These are phyloP conservation scores for Pleurotus tuber-regium DNA, from an alignment of 768 basidiomycete genomes.

Conservation along the genomic window DNA sequence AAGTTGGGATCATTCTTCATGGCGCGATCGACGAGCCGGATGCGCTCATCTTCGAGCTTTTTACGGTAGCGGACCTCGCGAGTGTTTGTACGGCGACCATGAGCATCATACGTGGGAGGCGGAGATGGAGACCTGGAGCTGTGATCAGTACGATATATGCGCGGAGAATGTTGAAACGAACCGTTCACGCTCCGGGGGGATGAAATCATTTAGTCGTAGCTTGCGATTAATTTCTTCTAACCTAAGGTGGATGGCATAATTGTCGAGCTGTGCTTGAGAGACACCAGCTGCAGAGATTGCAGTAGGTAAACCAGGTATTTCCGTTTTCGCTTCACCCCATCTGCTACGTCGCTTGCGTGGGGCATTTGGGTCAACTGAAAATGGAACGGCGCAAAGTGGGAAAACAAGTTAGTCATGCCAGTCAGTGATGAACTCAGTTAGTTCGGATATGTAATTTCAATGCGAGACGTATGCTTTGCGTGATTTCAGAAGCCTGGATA, in stretches of 20 bases:
- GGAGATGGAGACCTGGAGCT: conserved; percentile 83
- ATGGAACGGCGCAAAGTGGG: conserved; percentile 38
- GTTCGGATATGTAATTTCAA: conserved; percentile 34
- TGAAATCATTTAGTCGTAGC: conserved; percentile 88
- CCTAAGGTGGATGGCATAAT: conserved; percentile 94
- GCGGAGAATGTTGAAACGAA: conserved; percentile 30
- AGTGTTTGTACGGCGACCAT: conserved; percentile 97
- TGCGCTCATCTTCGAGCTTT: conserved; percentile 90
- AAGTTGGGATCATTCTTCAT: conserved; percentile 99
- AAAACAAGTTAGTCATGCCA: conserved; percentile 52
- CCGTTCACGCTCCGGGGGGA: conserved; percentile 95
- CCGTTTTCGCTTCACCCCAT: conserved; percentile 93
- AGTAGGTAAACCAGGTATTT: conserved; percentile 91
- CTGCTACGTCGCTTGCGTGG: conserved; percentile 95
- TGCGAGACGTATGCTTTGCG: conserved; percentile 19
- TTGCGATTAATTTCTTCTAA: conserved; percentile 98
- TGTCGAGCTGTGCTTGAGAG: conserved; percentile 93
- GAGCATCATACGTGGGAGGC: conserved; percentile 94
- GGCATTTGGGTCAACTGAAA: conserved; percentile 75
- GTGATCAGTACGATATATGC: conserved; percentile 22
- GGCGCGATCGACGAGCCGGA: conserved; percentile 89
- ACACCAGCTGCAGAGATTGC: conserved; percentile 93
- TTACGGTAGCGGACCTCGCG: conserved; percentile 98
- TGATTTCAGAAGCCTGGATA: conserved; percentile 18
- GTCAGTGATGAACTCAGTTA: conserved; percentile 34